Evolutionary conservation across 768 basidiomycete genomes (phyloP).

Genomic region (Phylloporus sp.): DNA sequence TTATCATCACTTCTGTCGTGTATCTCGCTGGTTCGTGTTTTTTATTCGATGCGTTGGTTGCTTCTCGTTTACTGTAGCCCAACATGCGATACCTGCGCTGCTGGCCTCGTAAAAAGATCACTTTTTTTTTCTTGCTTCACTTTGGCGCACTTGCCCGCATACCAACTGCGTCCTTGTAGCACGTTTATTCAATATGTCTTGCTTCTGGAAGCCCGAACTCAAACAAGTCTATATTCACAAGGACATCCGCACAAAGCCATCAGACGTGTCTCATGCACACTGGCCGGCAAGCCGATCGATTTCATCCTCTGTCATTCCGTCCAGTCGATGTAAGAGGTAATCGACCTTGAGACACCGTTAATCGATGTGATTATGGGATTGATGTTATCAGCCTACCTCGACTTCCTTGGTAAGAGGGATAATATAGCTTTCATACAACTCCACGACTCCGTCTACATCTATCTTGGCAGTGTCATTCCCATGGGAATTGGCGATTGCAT

Average conservation of each 20-base stretch:
- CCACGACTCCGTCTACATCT: constrained; percentile 88
- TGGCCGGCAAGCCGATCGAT: constrained; percentile 54
- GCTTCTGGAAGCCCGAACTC: constrained; percentile 8
- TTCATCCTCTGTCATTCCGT: constrained; percentile 77
- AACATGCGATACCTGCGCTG: constrained; percentile 19
- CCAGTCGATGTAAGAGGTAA: constrained; percentile 86
- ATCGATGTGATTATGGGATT: not conserved
- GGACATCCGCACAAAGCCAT: not conserved
- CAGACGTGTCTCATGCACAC: constrained; percentile 9
- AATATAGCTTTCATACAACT: constrained; percentile 90
- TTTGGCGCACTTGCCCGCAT: constrained; percentile 18
- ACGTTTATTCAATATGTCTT: constrained; percentile 20
- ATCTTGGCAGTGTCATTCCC: constrained; percentile 57
- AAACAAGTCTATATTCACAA: constrained; percentile 5
- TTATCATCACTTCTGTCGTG: constrained; percentile 15
- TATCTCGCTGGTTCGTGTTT: constrained; percentile 4
- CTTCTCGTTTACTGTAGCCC: constrained; percentile 5
- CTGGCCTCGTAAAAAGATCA: constrained; percentile 14
- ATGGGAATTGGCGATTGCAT: constrained; percentile 35
- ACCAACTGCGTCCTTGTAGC: constrained; percentile 21
- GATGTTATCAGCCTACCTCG: constrained; percentile 58
- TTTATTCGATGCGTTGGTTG: constrained; percentile 4
- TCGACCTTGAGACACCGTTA: constrained; percentile 60
- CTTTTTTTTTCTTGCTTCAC: constrained; percentile 22
- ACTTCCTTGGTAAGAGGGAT: constrained; percentile 98